Conservation (phyloP, 164 flowering plant genomes). For the Stephania japonica region DNA sequence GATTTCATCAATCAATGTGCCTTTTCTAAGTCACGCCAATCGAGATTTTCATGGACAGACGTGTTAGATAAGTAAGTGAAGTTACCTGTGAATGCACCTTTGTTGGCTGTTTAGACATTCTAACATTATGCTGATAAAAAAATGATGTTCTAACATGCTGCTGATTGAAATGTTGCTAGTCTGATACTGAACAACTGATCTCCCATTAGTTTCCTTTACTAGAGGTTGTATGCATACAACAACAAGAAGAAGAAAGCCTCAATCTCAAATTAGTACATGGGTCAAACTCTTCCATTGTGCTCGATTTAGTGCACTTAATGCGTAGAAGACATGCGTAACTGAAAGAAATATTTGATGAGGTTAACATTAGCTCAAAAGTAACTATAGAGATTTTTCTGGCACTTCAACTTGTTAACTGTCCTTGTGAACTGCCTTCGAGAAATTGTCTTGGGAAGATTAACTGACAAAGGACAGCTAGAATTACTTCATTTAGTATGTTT, state of each 20-base stretch:
- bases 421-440: not conserved
- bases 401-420: not conserved
- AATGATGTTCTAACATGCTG: not conserved
- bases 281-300: too few species aligned
- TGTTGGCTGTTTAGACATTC: not conserved
- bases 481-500: not conserved
- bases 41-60: conserved; percentile 68
- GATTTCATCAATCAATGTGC: conserved; percentile 28
- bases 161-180: not conserved
- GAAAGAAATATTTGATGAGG: not conserved
- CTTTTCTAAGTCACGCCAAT: conserved; percentile 36
- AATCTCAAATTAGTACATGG: too few species aligned
- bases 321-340: not conserved
- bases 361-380: not conserved
- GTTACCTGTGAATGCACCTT: conserved; percentile 27
- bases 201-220: not conserved
- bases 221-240: not conserved
- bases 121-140: not conserved
- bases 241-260: too few species aligned
- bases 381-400: not conserved
- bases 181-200: not conserved
- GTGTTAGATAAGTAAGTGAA: conserved; percentile 66
- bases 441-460: not conserved
- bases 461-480: not conserved
- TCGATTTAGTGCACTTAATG: not conserved